Evolutionary conservation across 2,329 filamentous ascomycete species (phyloP), one percentile per base, ranked within the genome.

Genomic region (Fusarium sp.): DNA sequence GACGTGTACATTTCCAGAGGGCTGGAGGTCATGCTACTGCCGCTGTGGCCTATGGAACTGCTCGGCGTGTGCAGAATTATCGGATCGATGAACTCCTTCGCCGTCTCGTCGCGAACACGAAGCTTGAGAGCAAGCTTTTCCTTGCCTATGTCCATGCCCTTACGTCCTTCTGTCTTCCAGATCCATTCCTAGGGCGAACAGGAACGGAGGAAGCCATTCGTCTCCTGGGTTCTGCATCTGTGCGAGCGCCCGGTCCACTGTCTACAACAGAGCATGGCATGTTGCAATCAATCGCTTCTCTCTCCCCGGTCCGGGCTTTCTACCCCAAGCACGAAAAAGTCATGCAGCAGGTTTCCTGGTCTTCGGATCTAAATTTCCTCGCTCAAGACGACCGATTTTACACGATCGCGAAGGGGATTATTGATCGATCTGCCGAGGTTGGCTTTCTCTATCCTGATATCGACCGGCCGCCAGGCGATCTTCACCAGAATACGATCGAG

Each of bases 141-240:
- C 79, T 89, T 0, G 81, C 81, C 10, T 87, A 87, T 33, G 77
- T 92, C 0, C 89, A 92, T 69, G 88, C 86, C 0, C 64, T 90
- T 0, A 91, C 89, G 0, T 87, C 88, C 0, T 83, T 84, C 57
- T 87, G 83, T 31, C 77, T 89, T 0, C 85, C 86, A 0, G 89
- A 91, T 70, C 79, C 79, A 0, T 79, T 91, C 0, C 88, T 85
- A 0, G 55, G 74, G 0, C 78, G 79, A 6, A 91, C 88, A 0
- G 90, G 90, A 0, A 89, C 87, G 0, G 89, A 92, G 70, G 78
- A 87, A 51, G 87, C 88, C 0, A 72, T 91, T 0, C 69, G 74
- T 0, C 87, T 89, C 2, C 75, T 92, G 1, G 51, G 66, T 0
- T 88, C 86, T 0, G 87, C 87, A 0, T 82, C 87, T 0, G 78